phyloP scores from a whole-genome alignment of 148 eudicot species.

The Rhododendron kiyosumense region DNA sequence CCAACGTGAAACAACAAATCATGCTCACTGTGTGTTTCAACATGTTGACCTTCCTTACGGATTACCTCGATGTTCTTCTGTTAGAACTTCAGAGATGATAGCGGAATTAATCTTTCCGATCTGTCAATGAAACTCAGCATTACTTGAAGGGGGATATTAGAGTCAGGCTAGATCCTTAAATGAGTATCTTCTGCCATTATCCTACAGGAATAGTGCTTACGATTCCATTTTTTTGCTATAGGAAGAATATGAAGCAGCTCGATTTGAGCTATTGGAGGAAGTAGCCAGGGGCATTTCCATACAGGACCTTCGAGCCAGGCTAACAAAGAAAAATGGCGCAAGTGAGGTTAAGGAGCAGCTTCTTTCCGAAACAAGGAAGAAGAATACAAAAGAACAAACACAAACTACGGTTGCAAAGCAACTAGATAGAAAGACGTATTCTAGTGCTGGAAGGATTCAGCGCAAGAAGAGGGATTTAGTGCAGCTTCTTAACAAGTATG shows the following conservation, averaged over 20 bases:
- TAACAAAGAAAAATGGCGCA: slow-evolving; percentile 42
- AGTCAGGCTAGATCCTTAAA: background rate
- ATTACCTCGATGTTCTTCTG: too few species aligned
- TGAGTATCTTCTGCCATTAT: background rate
- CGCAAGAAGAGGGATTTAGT: slow-evolving; percentile 75
- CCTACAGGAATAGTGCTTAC: background rate
- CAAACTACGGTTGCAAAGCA: slow-evolving; percentile 69
- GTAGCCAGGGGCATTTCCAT: slow-evolving; percentile 68
- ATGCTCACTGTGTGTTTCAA: background rate
- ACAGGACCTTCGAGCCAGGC: slow-evolving; percentile 56
- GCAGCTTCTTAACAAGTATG: slow-evolving; percentile 55
- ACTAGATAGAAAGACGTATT: slow-evolving; percentile 38
- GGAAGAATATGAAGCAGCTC: slow-evolving; percentile 94
- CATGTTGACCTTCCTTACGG: background rate
- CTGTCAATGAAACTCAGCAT: background rate
- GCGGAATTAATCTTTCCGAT: background rate
- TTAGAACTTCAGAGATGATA: background rate
- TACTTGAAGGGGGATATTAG: background rate
- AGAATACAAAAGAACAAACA: slow-evolving; percentile 62
- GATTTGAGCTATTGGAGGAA: slow-evolving; percentile 66
- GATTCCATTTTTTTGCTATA: slow-evolving; percentile 12
- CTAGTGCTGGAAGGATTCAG: slow-evolving; percentile 48
- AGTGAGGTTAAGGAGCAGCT: slow-evolving; percentile 30
- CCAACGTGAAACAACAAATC: background rate
- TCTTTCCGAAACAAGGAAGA: slow-evolving; percentile 41